phyloP scores from a whole-genome alignment of 768 basidiomycete species.

The Suillus variegatus region DNA sequence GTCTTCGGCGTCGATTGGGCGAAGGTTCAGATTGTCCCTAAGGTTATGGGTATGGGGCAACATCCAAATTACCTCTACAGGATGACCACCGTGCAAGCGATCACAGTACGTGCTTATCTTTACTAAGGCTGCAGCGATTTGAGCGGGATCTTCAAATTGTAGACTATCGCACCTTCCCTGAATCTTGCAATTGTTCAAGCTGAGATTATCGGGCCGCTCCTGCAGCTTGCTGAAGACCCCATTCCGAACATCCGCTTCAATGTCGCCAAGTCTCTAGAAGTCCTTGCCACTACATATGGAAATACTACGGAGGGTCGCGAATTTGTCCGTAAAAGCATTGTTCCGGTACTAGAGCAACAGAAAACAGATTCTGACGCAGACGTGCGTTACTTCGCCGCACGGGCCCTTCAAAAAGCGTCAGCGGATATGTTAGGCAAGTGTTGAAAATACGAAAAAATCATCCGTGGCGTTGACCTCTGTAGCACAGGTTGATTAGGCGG shows the following conservation, averaged over 20 bases:
- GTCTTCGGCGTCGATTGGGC: conserved; percentile 99
- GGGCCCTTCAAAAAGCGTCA: conserved; percentile 66
- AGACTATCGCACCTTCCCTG: conserved; percentile 96
- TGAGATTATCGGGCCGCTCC: conserved; percentile 81
- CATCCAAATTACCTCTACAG: conserved; percentile 97
- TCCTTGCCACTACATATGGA: conserved; percentile 74
- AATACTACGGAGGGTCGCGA: conserved; percentile 67
- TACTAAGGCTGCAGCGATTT: background rate
- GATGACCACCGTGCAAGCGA: conserved; percentile 99
- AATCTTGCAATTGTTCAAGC: conserved; percentile 80
- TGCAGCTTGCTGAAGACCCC: conserved; percentile 82
- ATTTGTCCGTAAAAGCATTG: conserved; percentile 70
- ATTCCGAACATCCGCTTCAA: conserved; percentile 99
- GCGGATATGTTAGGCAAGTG: conserved; percentile 41
- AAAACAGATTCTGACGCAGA: conserved; percentile 92
- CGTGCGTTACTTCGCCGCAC: conserved; percentile 90
- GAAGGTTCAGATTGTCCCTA: conserved; percentile 88
- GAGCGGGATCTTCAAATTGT: conserved; percentile 4
- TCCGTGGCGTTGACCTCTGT: conserved; percentile 6
- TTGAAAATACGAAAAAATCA: background rate
- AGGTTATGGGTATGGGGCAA: conserved; percentile 95
- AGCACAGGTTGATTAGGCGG: conserved; percentile 24
- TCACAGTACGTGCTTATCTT: conserved; percentile 65
- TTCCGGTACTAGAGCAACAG: conserved; percentile 84
- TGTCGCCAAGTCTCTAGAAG: conserved; percentile 93